Conservation (phyloP, 2,329 filamentous ascomycete genomes). For the Teratosphaeriaceae sp. region DNA sequence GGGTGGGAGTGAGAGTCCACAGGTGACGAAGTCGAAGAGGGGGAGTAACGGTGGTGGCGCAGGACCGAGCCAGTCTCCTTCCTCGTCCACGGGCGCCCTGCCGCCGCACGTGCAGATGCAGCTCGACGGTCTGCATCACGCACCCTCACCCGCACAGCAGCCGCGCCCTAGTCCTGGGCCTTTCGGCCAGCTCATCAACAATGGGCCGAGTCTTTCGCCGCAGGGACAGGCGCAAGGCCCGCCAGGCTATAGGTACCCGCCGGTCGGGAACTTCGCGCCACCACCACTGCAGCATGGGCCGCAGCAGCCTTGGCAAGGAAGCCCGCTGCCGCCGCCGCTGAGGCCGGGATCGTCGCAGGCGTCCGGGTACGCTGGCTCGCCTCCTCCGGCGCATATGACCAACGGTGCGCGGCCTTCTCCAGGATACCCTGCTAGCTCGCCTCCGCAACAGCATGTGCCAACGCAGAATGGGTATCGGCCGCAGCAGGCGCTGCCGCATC, state of each 20-base stretch:
- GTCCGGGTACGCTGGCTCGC: constrained; percentile 15
- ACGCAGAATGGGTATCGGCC: constrained; percentile 19
- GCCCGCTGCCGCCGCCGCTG: constrained; percentile 16
- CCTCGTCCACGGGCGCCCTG: no score
- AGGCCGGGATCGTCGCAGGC: constrained; percentile 15
- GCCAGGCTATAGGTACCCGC: constrained; percentile 29
- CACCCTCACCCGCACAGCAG: constrained; percentile 7
- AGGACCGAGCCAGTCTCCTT: background rate
- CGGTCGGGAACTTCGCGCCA: constrained; percentile 24
- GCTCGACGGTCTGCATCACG: constrained; percentile 14
- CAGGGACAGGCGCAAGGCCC: constrained; percentile 38
- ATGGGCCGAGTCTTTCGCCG: constrained; percentile 40
- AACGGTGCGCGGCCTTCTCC: background rate
- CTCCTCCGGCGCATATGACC: constrained; percentile 6
- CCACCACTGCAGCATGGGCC: constrained; percentile 17
- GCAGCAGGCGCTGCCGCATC: constrained; percentile 11
- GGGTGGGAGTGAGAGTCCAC: constrained; percentile 12
- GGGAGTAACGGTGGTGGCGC: background rate
- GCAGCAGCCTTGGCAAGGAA: constrained; percentile 26
- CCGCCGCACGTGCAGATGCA: constrained; percentile 22
- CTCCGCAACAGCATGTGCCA: constrained; percentile 2
- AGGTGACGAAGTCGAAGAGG: constrained; percentile 5
- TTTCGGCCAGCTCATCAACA: constrained; percentile 28
- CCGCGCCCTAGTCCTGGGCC: constrained; percentile 13
- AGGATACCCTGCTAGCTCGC: background rate